Conservation (phyloP, 495 filamentous ascomycete genomes). For the Aspergillus panamensis region DNA sequence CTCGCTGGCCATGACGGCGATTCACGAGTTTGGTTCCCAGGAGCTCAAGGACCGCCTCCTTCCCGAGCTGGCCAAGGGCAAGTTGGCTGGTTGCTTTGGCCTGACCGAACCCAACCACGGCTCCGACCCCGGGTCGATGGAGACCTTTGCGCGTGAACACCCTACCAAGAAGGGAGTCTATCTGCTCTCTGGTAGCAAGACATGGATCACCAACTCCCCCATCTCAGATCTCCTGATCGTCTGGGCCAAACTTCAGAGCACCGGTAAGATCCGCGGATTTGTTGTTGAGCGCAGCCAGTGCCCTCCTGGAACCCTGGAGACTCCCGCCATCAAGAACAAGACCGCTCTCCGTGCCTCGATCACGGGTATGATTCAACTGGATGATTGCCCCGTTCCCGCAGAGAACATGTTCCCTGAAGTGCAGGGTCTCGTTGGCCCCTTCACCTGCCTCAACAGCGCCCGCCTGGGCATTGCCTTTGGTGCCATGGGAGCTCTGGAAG, state of each 20-base stretch:
- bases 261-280: conserved; percentile 94
- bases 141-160: conserved; percentile 80
- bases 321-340: conserved; percentile 92
- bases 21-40: conserved; percentile 83
- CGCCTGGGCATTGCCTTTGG: conserved; percentile 92
- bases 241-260: conserved; percentile 89
- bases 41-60: conserved; percentile 90
- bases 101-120: conserved; percentile 97
- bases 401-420: conserved; percentile 94
- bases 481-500: conserved; percentile 88
- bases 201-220: conserved; percentile 98
- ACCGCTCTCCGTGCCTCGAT: conserved; percentile 88
- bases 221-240: conserved; percentile 88
- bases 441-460: conserved; percentile 90
- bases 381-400: conserved; percentile 80
- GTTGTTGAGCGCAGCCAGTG: conserved; percentile 77
- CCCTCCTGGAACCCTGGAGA: conserved; percentile 84
- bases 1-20: conserved; percentile 94
- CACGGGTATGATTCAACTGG: conserved; percentile 97
- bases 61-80: conserved; percentile 79
- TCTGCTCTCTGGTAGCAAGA: conserved; percentile 81
- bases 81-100: conserved; percentile 86
- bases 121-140: conserved; percentile 95
- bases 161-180: conserved; percentile 84
- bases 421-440: conserved; percentile 84